Conservation (phyloP, 225 moss, liverwort and hornwort species). For the Neckera pumila region DNA sequence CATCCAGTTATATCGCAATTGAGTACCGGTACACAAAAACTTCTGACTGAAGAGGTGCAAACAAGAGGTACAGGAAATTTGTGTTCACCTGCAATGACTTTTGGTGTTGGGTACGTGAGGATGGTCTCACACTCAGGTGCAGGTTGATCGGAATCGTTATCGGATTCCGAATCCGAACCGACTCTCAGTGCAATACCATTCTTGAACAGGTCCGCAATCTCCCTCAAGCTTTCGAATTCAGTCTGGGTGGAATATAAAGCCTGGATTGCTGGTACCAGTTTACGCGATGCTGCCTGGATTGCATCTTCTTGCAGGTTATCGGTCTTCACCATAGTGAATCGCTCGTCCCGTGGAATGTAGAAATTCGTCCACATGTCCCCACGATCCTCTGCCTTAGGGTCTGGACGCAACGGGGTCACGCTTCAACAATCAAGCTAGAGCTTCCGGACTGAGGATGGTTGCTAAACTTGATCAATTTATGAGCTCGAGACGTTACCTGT, state of each 20-base stretch:
- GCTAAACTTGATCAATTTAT: neutral
- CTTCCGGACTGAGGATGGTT: neutral
- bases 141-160: neutral
- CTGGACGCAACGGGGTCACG: constrained; percentile 1
- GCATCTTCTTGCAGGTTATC: neutral
- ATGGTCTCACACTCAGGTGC: neutral
- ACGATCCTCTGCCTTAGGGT: constrained; percentile 7
- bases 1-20: neutral
- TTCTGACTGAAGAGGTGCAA: neutral
- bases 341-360: neutral
- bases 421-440: neutral
- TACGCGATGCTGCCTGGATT: neutral
- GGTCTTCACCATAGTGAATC: neutral
- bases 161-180: neutral
- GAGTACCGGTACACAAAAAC: neutral
- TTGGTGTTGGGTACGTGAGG: constrained; percentile 26
- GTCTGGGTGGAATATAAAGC: neutral
- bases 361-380: neutral
- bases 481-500: constrained; percentile 8
- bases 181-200: neutral
- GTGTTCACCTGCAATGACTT: constrained; percentile 41
- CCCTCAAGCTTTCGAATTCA: neutral
- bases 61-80: neutral
- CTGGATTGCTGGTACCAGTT: neutral
- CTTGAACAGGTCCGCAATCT: neutral